Base-by-base conservation (phyloP, 2,329 filamentous ascomycete genomes). In the Sordariomycetes sp. region DNA sequence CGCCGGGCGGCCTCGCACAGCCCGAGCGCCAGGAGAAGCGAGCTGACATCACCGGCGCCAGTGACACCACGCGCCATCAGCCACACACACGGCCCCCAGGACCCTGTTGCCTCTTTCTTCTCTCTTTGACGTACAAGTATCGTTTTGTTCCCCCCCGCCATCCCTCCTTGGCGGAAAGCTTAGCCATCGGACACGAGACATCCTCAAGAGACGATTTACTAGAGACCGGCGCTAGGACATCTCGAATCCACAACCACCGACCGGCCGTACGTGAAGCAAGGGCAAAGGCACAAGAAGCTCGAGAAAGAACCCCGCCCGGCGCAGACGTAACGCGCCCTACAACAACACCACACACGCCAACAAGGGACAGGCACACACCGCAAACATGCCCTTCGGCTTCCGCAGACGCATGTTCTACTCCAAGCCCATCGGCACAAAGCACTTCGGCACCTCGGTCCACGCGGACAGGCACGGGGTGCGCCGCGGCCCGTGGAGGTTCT, bases 401-500 rank as follows among this genome's bases (percentile, higher is more conserved):
- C 20, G 50, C 55, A 45, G 48, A 32, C 34, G 39, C 58, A 66
- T 79, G 58, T 75, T 74, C 65, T 78, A 73, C 63, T 67, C 67
- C 57, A 78, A 75, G 62, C 65, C 66, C 54, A 56, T 79, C 61
- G 77, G 77, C 61, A 71, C 72, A 56, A 71, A 72, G 36, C 75
- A 76, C 62, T 73, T 78, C 61, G 77, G 77, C 61, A 78, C 77
- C 36, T 77, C 68, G 63, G 67, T 80, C 56, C 68, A 70, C 36
- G 74, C 72, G 22, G 70, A 74, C 64, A 70, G 69, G 12, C 66
- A 75, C 60, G 77, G 76, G 52, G 66, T 78, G 8, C 74, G 70
- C 54, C 72, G 74, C 12, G 77, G 76, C 2, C 75, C 76, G 2
- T 79, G 76, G 74, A 69, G 76, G 51, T 74, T 79, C 64, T 74